phyloP scores from a whole-genome alignment of 441 rosid species.

The Macaranga tanarius region DNA sequence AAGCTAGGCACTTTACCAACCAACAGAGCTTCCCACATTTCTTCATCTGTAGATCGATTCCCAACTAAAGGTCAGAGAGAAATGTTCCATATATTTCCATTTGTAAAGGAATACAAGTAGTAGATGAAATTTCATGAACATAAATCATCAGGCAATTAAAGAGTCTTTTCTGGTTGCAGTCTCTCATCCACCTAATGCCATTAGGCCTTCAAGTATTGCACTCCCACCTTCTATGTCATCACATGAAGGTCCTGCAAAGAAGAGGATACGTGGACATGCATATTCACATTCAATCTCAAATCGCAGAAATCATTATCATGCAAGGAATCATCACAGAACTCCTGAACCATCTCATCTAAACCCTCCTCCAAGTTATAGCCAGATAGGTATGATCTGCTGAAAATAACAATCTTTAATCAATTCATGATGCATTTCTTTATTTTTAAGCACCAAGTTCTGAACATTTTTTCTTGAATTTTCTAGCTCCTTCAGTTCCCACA shows the following conservation, averaged over 20 bases:
- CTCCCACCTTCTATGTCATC: constrained; percentile 45
- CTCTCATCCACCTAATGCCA: constrained; percentile 26
- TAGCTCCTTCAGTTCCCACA: constrained; percentile 40
- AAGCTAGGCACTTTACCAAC: constrained; percentile 27
- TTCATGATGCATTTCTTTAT: neutral
- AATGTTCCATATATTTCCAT: constrained; percentile 6
- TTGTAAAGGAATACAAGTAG: constrained; percentile 11
- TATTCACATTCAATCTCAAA: constrained; percentile 32
- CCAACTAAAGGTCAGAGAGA: constrained; percentile 34
- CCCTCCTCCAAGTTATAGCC: constrained; percentile 27
- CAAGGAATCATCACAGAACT: constrained; percentile 28
- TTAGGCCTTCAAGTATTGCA: constrained; percentile 48
- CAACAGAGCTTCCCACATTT: constrained; percentile 23
- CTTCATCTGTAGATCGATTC: constrained; percentile 22
- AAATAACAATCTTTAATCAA: neutral
- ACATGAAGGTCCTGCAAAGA: constrained; percentile 27
- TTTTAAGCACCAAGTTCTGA: neutral
- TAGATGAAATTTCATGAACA: constrained; percentile 8
- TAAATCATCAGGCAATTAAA: neutral
- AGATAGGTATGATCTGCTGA: constrained; percentile 30
- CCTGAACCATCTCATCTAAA: constrained; percentile 29
- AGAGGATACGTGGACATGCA: constrained; percentile 32
- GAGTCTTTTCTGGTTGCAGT: constrained; percentile 30
- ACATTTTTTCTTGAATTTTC: constrained; percentile 3
- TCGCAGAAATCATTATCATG: constrained; percentile 31